A percentile compares a stretch with the other conserved stretches of the same genome.
These are phyloP conservation scores for Anethum foeniculum DNA, from an alignment of 140 eudicot genomes.

Conservation along the genomic window DNA sequence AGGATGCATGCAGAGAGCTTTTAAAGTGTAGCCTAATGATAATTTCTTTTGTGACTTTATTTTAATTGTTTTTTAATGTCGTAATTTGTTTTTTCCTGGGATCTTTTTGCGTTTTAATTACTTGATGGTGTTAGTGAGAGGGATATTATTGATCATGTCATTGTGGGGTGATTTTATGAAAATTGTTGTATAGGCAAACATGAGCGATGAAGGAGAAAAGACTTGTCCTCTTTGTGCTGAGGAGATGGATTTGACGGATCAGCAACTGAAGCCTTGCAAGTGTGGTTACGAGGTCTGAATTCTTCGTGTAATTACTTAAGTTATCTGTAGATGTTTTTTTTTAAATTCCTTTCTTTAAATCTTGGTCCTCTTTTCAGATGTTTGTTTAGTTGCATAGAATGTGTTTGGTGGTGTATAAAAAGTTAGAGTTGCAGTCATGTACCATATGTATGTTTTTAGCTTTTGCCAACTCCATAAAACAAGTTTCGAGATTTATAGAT, in stretches of 20 bases:
- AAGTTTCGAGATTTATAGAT: no score
- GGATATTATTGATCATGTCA: no score
- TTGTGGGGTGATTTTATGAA: not conserved
- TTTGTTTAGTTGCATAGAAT: not conserved
- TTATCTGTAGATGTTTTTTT: not conserved
- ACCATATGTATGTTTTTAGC: not conserved
- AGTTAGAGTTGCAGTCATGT: not conserved
- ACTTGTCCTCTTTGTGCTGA: slow-evolving; percentile 97
- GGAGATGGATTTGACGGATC: slow-evolving; percentile 97
- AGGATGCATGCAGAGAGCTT: not conserved
- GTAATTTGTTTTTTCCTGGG: no score
- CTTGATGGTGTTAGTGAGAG: no score
- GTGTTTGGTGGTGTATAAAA: not conserved
- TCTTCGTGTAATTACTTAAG: not conserved
- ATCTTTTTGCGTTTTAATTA: no score
- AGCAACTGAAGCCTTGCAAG: slow-evolving; percentile 91
- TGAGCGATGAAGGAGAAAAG: slow-evolving; percentile 88
- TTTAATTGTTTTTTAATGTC: no score
- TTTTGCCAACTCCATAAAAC: not conserved
- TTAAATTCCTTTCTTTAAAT: not conserved
- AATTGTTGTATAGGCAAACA: slow-evolving; percentile 45
- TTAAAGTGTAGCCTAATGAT: not conserved
- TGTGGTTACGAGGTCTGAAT: slow-evolving; percentile 74
- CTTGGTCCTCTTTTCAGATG: not conserved
- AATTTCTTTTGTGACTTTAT: not conserved